Evolutionary conservation across 2,329 filamentous ascomycete species (phyloP).

Genomic region (Emmonsia crescens): DNA sequence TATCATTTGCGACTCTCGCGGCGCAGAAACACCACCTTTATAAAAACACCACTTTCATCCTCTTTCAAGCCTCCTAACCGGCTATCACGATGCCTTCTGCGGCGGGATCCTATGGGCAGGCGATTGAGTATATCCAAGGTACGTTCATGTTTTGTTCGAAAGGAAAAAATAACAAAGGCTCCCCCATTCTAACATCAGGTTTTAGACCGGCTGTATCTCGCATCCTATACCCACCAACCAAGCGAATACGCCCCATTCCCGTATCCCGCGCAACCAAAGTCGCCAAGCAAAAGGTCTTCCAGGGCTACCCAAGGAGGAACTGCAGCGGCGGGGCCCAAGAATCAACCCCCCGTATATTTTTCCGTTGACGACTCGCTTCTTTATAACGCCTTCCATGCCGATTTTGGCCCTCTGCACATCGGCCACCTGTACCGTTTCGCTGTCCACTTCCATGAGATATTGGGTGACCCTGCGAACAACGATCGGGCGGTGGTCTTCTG

Average conservation of each 20-base stretch:
- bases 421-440: conserved; percentile 95
- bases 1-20: background rate
- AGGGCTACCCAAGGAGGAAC: conserved; percentile 44
- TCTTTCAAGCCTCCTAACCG: background rate
- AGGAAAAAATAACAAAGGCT: background rate
- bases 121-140: conserved; percentile 96
- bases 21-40: background rate
- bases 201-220: conserved; percentile 78
- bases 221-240: conserved; percentile 76
- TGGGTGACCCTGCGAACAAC: conserved; percentile 84
- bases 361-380: conserved; percentile 83
- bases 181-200: conserved; percentile 8
- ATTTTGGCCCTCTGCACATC: conserved; percentile 95
- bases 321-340: conserved; percentile 38
- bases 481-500: conserved; percentile 89
- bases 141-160: conserved; percentile 29
- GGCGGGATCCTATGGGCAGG: conserved; percentile 63
- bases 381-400: conserved; percentile 97
- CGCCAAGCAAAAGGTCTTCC: conserved; percentile 67
- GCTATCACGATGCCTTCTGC: conserved; percentile 37
- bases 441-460: conserved; percentile 86
- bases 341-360: conserved; percentile 73
- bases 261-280: conserved; percentile 54
- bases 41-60: background rate
- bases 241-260: conserved; percentile 76